Conservation (phyloP, 2,329 filamentous ascomycete genomes). For the Whalleya microplaca region DNA sequence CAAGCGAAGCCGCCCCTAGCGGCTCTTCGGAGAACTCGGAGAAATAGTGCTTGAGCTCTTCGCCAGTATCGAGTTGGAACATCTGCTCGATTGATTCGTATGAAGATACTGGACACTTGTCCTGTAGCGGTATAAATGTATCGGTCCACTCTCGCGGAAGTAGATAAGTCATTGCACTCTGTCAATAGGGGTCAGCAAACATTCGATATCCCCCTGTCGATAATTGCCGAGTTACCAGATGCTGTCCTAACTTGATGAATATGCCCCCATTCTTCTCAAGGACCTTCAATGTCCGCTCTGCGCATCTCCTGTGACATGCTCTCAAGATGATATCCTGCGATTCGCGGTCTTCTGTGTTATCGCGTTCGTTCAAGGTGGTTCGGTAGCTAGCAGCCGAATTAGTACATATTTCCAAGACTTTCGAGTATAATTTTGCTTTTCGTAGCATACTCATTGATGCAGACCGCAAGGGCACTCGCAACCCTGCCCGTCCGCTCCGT, state of each 20-base stretch:
- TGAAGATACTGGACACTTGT: slow-evolving; percentile 91
- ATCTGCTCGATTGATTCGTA: slow-evolving; percentile 84
- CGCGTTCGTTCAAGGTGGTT: slow-evolving; percentile 73
- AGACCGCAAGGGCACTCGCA: slow-evolving; percentile 71
- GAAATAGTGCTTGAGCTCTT: slow-evolving; percentile 80
- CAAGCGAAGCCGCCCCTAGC: slow-evolving; percentile 90
- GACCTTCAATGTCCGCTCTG: slow-evolving; percentile 80
- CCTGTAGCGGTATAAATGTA: slow-evolving; percentile 94
- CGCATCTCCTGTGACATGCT: slow-evolving; percentile 90
- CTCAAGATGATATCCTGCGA: slow-evolving; percentile 72
- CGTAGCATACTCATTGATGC: slow-evolving; percentile 79
- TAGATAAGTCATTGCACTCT: slow-evolving; percentile 94
- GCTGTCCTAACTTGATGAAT: slow-evolving; percentile 97
- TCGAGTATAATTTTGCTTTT: background rate
- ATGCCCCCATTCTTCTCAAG: slow-evolving; percentile 97
- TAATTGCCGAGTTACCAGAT: slow-evolving; percentile 60
- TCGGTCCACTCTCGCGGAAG: slow-evolving; percentile 90
- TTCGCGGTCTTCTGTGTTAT: slow-evolving; percentile 63
- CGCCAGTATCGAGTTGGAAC: slow-evolving; percentile 83
- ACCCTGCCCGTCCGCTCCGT: slow-evolving; percentile 80
- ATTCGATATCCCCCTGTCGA: background rate
- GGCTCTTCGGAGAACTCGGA: slow-evolving; percentile 79
- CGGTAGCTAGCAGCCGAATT: slow-evolving; percentile 69
- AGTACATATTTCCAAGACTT: slow-evolving; percentile 26
- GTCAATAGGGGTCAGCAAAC: slow-evolving; percentile 29